A percentile compares a stretch with the other conserved stretches of the same genome.
These are phyloP conservation scores for Sclerospora graminicola DNA, from an alignment of 352 stramenopile genomes.

Conservation along the genomic window DNA sequence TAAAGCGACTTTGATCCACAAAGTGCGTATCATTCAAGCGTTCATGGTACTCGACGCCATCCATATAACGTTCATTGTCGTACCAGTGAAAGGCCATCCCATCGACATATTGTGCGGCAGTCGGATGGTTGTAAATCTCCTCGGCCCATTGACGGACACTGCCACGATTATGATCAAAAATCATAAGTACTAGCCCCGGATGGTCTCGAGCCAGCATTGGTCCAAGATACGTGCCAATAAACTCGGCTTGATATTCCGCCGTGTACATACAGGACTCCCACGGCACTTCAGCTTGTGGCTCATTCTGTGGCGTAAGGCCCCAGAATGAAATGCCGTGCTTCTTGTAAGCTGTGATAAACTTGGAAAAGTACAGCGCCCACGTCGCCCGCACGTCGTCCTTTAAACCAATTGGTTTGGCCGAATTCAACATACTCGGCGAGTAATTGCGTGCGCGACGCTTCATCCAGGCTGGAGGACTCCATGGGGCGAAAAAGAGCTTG, in stretches of 20 bases:
- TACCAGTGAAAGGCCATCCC: slow-evolving; percentile 87
- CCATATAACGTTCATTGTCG: slow-evolving; percentile 44
- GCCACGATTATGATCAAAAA: slow-evolving; percentile 88
- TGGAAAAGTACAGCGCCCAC: slow-evolving; percentile 88
- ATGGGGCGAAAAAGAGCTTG: slow-evolving; percentile 47
- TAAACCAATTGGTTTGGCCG: slow-evolving; percentile 37
- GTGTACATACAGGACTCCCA: slow-evolving; percentile 70
- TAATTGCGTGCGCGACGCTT: slow-evolving; percentile 10
- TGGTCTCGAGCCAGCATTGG: slow-evolving; percentile 77
- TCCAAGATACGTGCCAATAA: slow-evolving; percentile 79
- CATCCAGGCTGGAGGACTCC: slow-evolving; percentile 2
- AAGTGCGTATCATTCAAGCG: slow-evolving; percentile 74
- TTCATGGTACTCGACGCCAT: slow-evolving; percentile 68
- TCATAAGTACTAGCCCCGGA: slow-evolving; percentile 85
- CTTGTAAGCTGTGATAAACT: slow-evolving; percentile 89
- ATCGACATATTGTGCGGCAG: slow-evolving; percentile 67
- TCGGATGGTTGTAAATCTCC: slow-evolving; percentile 55
- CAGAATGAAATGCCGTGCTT: slow-evolving; percentile 74
- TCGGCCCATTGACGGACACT: slow-evolving; percentile 60
- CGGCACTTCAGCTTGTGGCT: slow-evolving; percentile 63
- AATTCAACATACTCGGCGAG: slow-evolving; percentile 51
- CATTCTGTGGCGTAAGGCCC: slow-evolving; percentile 87
- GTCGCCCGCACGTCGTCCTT: slow-evolving; percentile 38
- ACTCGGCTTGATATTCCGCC: slow-evolving; percentile 48
- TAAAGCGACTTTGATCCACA: slow-evolving; percentile 50